Evolutionary conservation across 2,329 filamentous ascomycete genomes (phyloP), one percentile per base, ranked within the genome.

Genomic region (Hypoxylon sp.): DNA sequence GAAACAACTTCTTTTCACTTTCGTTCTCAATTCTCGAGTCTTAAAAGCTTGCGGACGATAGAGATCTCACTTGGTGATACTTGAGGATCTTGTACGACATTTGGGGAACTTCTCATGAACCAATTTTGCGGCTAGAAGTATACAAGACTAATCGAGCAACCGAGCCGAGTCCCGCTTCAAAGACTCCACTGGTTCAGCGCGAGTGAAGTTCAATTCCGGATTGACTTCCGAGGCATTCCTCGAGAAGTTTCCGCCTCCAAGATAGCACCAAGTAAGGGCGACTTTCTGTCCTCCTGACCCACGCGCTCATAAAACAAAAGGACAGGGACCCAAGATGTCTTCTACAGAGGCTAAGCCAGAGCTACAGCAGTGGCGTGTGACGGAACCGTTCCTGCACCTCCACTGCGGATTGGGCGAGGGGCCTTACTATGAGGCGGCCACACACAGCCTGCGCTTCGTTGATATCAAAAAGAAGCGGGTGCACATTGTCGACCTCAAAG

Each of bases 391-490:
- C 79, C 83, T 94, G 67, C 81, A 89, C 70, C 79, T 87, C 59
- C 84, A 87, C 70, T 93, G 90, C 80, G 82, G 81, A 12, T 84
- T 94, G 29, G 91, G 90, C 69, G 92, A 95, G 78, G 92, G 87
- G 0, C 91, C 91, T 1, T 93, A 88, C 80, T 93, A 89, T 81
- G 91, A 94, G 77, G 81, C 85, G 63, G 81, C 80, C 21, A 88
- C 85, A 53, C 85, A 91, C 77, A 85, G 82, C 48, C 81, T 95
- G 63, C 91, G 92, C 69, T 94, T 93, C 77, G 88, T 94, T 67
- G 94, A 97, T 79, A 94, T 97, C 79, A 91, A 90, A 78, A 88
- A 91, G 76, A 86, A 91, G 76, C 88, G 89, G 66, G 76, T 97
- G 47, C 91, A 96, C 81, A 85, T 86, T 50, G 84, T 96, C 64